Evolutionary conservation across 495 filamentous ascomycete species (phyloP).

Genomic region (Hyaloscypha hepaticicola): DNA sequence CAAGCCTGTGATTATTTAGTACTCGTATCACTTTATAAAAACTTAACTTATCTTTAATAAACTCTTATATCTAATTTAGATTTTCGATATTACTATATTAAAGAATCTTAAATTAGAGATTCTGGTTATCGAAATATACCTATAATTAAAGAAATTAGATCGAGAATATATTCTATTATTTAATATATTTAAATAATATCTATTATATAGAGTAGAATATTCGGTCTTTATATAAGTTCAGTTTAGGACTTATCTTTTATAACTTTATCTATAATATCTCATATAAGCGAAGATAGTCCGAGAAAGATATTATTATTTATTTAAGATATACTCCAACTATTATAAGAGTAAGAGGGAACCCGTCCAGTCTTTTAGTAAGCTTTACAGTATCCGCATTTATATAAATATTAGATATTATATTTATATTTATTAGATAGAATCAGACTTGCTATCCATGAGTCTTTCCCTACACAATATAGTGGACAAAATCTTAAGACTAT

Average conservation of each 20-base stretch:
- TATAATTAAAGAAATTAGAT: too few relatives aligned
- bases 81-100: constrained; percentile 12
- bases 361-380: constrained; percentile 34
- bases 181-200: too few relatives aligned
- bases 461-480: constrained; percentile 34
- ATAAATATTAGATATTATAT: not conserved
- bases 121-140: constrained; percentile 49
- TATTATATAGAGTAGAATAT: too few relatives aligned
- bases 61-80: constrained; percentile 23
- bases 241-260: constrained; percentile 30
- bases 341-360: constrained; percentile 35
- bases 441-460: constrained; percentile 22
- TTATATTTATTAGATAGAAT: constrained; percentile 6
- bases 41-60: constrained; percentile 27
- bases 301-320: constrained; percentile 23
- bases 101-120: constrained; percentile 50
- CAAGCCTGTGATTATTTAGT: too few relatives aligned
- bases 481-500: constrained; percentile 40
- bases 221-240: constrained; percentile 36
- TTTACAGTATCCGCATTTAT: constrained; percentile 30
- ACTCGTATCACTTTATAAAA: constrained; percentile 34
- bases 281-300: constrained; percentile 28
- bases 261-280: constrained; percentile 33
- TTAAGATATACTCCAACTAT: constrained; percentile 38
- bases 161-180: too few relatives aligned